Base-by-base conservation (phyloP, 345 rosid species). In the Syzygium aqueum region DNA sequence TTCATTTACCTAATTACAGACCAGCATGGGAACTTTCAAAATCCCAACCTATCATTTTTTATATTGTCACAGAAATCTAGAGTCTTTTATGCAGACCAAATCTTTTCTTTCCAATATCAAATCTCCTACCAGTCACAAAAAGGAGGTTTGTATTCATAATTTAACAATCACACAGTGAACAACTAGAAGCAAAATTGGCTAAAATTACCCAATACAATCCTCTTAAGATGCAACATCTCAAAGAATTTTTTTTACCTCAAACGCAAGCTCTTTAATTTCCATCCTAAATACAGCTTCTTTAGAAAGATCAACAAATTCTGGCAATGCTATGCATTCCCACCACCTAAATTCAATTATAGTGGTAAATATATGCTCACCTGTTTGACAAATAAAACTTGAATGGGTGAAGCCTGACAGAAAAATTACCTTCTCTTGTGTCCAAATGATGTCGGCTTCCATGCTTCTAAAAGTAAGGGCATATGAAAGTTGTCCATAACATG, bases 401-500 rank as follows among this genome's bases (percentile, higher is more conserved):
- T 63, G 28, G 77, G 21, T 63, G 6, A 63, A 63, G 7, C 37
- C 37, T 14, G 21, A 28, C 77, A 63, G 37, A 63, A 63, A 30
- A 63, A 14, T 54, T 77, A 96, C 99, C 97, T 95, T 91, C 91
- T 93, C 93, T 97, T 97, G 93, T 94, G 92, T 87, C 97, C 97
- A 84, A 93, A n/a, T 17, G 98, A 94, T 77, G 96, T 51, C 84
- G 99, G 99, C 91, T 93, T 96, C 99, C 99, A 97, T n/a, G 98
- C 98, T 88, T 96, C 98, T 93, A 95, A 89, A 87, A 97, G 97
- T 84, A 94, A 80, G 9, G 93, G 89, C 61, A 92, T 89, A 15
- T 88, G 86, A 90, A 85, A 85, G 51, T 86, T 21, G 83, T 89
- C 90, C 82, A 87, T 51, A 50, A 84, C 65, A 88, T 77, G 57